Evolutionary conservation across 139 green algal genomes (phyloP).

Genomic region (Pedinophyceae sp.): DNA sequence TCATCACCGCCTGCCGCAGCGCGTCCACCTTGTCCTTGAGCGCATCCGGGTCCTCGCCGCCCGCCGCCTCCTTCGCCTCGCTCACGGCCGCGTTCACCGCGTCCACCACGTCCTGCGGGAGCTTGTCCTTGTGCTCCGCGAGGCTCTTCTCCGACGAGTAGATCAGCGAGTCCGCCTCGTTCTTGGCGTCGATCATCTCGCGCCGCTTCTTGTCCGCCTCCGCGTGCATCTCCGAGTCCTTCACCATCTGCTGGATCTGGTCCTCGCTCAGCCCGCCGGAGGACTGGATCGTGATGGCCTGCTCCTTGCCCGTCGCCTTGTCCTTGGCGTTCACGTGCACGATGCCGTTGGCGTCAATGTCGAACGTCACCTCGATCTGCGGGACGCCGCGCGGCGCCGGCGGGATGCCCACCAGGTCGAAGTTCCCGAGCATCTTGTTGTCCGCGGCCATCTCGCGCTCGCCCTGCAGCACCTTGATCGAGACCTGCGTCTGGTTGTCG

Average conservation of each 20-base stretch:
- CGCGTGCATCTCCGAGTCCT: slow-evolving; percentile 69
- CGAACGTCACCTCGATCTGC: slow-evolving; percentile 94
- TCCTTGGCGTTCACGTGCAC: slow-evolving; percentile 85
- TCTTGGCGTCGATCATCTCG: slow-evolving; percentile 80
- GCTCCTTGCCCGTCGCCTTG: slow-evolving; percentile 89
- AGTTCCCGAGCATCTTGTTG: slow-evolving; percentile 88
- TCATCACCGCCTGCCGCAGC: slow-evolving; percentile 76
- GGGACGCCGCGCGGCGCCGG: slow-evolving; percentile 83
- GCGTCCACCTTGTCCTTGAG: slow-evolving; percentile 57
- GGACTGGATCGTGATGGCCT: slow-evolving; percentile 83
- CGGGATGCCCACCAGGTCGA: slow-evolving; percentile 54
- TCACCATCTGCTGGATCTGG: slow-evolving; percentile 91
- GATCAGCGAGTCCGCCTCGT: slow-evolving; percentile 78
- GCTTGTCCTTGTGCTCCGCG: slow-evolving; percentile 71
- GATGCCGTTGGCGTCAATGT: slow-evolving; percentile 96
- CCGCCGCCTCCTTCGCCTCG: slow-evolving; percentile 41
- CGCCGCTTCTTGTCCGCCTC: slow-evolving; percentile 80
- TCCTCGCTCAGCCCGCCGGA: slow-evolving; percentile 71
- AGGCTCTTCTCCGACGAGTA: slow-evolving; percentile 53
- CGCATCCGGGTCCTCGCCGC: slow-evolving; percentile 36
- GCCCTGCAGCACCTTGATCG: slow-evolving; percentile 98
- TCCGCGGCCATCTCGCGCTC: slow-evolving; percentile 98
- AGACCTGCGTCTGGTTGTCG: slow-evolving; percentile 93
- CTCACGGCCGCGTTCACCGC: slow-evolving; percentile 65
- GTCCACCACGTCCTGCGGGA: slow-evolving; percentile 64